Conservation (phyloP, 2,329 filamentous ascomycete genomes). For the Trichoderma harzianum region DNA sequence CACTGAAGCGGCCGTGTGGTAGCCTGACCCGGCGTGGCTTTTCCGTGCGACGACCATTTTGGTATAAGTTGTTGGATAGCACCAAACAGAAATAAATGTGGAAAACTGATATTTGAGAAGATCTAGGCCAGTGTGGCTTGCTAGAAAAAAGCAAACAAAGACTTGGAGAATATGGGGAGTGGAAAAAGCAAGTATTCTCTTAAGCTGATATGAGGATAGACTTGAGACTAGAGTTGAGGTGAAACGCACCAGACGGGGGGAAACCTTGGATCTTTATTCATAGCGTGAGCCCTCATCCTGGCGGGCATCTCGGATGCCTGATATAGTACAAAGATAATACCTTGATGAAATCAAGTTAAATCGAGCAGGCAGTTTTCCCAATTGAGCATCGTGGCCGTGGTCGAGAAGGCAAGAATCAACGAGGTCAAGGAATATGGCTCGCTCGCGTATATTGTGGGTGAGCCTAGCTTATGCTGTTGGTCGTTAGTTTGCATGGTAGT, state of each 20-base stretch:
- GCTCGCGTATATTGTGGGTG: neutral
- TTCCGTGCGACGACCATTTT: neutral
- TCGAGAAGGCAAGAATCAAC: neutral
- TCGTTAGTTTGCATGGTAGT: neutral
- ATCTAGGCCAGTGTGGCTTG: neutral
- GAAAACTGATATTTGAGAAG: neutral
- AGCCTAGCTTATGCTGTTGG: neutral
- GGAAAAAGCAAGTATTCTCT: neutral
- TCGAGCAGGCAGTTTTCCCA: neutral
- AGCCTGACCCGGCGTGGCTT: neutral
- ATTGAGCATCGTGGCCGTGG: neutral
- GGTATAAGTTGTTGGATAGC: neutral
- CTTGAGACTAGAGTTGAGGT: neutral
- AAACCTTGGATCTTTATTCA: neutral
- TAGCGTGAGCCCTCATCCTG: neutral
- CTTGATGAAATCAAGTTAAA: neutral
- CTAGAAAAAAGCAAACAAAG: neutral
- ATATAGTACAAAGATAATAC: neutral
- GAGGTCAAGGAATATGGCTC: neutral
- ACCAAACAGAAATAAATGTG: neutral
- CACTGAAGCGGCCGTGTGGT: neutral
- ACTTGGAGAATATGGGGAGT: neutral
- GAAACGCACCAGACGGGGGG: conserved; percentile 3
- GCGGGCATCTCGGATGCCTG: neutral
- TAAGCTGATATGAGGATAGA: conserved; percentile 4